Percentiles rank a stretch among this genome's conserved stretches.
Evolutionary conservation across 2,329 filamentous ascomycete genomes (phyloP).

Genomic region (Cyphellophora europaea): DNA sequence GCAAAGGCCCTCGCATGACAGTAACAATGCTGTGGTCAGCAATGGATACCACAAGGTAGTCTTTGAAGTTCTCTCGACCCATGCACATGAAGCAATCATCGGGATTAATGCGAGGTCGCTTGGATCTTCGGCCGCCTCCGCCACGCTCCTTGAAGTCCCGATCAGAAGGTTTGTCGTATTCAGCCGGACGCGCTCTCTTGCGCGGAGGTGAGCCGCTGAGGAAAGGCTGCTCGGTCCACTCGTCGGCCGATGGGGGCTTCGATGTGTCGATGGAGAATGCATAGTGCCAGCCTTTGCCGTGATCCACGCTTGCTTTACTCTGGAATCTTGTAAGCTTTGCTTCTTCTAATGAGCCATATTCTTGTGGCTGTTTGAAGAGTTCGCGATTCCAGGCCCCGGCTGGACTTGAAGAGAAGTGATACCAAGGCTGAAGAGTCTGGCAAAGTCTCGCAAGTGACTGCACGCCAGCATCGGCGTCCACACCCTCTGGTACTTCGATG

Average conservation of each 20-base stretch:
- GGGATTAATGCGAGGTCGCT: slow-evolving; percentile 48
- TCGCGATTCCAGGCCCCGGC: slow-evolving; percentile 80
- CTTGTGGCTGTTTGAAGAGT: slow-evolving; percentile 54
- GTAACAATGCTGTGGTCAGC: slow-evolving; percentile 82
- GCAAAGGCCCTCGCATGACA: slow-evolving; percentile 82
- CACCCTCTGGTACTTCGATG: slow-evolving; percentile 45
- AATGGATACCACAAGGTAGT: slow-evolving; percentile 83
- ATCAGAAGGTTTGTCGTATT: slow-evolving; percentile 25
- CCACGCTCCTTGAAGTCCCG: slow-evolving; percentile 30
- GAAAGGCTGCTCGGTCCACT: slow-evolving; percentile 67
- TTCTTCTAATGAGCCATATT: slow-evolving; percentile 40
- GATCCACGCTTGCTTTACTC: slow-evolving; percentile 71
- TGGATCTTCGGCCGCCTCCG: slow-evolving; percentile 30
- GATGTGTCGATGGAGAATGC: slow-evolving; percentile 60
- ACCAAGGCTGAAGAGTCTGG: slow-evolving; percentile 72
- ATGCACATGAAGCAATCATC: slow-evolving; percentile 92
- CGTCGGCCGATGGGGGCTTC: slow-evolving; percentile 52
- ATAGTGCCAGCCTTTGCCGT: slow-evolving; percentile 55
- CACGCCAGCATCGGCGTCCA: slow-evolving; percentile 41
- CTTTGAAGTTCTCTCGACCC: slow-evolving; percentile 71
- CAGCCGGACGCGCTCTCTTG: slow-evolving; percentile 47
- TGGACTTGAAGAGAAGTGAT: slow-evolving; percentile 70
- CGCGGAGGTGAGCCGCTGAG: slow-evolving; percentile 28
- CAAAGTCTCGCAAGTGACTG: slow-evolving; percentile 70
- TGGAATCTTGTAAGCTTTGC: slow-evolving; percentile 76